These are phyloP conservation scores for Phanerodontia chrysosporium DNA, from an alignment of 768 basidiomycete species.

Conservation along the genomic window DNA sequence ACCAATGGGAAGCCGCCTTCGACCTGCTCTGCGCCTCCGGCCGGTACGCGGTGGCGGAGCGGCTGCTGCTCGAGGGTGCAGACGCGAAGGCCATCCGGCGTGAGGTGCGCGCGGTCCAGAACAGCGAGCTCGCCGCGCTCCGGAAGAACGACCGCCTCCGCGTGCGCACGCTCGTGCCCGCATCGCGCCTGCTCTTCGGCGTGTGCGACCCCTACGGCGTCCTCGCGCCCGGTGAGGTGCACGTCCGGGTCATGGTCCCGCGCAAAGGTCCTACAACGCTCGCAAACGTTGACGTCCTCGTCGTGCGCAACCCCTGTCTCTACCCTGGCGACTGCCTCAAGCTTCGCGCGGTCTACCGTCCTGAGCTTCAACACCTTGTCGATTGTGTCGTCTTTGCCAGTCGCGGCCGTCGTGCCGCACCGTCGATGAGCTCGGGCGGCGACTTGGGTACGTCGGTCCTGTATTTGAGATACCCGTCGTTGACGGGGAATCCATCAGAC, in stretches of 20 bases:
- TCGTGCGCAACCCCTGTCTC: conserved; percentile 66
- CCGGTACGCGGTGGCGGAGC: conserved; percentile 46
- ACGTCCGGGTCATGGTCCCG: conserved; percentile 51
- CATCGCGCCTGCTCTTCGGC: conserved; percentile 60
- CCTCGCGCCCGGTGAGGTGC: conserved; percentile 59
- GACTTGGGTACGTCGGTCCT: conserved; percentile 46
- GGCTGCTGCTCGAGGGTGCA: conserved; percentile 50
- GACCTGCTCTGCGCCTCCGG: conserved; percentile 53
- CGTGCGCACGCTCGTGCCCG: conserved; percentile 56
- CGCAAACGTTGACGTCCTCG: conserved; percentile 57
- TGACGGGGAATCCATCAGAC: conserved; percentile 15
- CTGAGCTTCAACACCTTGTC: conserved; percentile 48
- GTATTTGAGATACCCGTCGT: not conserved
- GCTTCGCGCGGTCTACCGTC: conserved; percentile 51
- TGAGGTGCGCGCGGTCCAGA: conserved; percentile 42
- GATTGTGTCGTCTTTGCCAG: conserved; percentile 69
- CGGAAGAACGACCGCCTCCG: conserved; percentile 49
- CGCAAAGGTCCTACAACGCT: conserved; percentile 51
- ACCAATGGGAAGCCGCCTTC: conserved; percentile 44
- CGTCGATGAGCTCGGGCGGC: conserved; percentile 68
- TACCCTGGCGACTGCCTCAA: conserved; percentile 70
- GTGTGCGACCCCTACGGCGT: conserved; percentile 66
- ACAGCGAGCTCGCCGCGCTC: conserved; percentile 47
- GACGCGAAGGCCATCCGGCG: conserved; percentile 38
- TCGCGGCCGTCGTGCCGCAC: conserved; percentile 56